A percentile compares a stretch with the other conserved stretches of the same genome.
These are phyloP conservation scores for Boletus rubropictus DNA, from an alignment of 768 basidiomycete species.

Conservation along the genomic window DNA sequence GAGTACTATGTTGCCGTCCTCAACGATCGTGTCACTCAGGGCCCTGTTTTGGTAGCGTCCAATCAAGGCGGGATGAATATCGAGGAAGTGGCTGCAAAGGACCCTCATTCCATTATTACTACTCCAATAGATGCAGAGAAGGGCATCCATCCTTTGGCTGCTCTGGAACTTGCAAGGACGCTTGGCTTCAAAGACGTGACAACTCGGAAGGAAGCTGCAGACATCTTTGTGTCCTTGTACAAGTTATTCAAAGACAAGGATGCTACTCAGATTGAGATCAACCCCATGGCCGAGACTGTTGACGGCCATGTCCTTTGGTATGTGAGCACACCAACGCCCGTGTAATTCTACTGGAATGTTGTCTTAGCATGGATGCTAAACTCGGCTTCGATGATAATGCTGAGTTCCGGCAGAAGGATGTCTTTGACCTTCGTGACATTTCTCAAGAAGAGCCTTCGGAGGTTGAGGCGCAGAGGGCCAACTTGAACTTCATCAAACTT, in stretches of 20 bases:
- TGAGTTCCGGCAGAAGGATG: conserved; percentile 90
- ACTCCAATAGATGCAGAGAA: conserved; percentile 82
- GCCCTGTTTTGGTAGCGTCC: conserved; percentile 90
- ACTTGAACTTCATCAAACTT: conserved; percentile 98
- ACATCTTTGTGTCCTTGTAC: conserved; percentile 91
- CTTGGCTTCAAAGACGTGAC: conserved; percentile 77
- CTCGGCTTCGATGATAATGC: conserved; percentile 99
- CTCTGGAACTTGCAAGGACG: conserved; percentile 75
- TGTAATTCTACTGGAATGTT: not conserved
- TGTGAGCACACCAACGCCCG: conserved; percentile 18
- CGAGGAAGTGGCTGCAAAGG: conserved; percentile 96
- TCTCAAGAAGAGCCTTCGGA: conserved; percentile 96
- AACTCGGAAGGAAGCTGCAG: conserved; percentile 80
- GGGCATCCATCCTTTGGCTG: conserved; percentile 69
- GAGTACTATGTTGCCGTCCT: conserved; percentile 98
- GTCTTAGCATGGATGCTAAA: conserved; percentile 94
- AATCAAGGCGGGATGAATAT: conserved; percentile 99
- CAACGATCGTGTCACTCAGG: conserved; percentile 86
- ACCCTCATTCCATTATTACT: conserved; percentile 92
- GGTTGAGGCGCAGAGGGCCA: conserved; percentile 94
- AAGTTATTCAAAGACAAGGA: conserved; percentile 98
- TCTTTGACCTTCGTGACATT: conserved; percentile 85
- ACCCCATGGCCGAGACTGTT: conserved; percentile 88
- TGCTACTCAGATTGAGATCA: conserved; percentile 99
- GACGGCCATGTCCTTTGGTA: conserved; percentile 94